phyloP scores from a whole-genome alignment of 495 filamentous ascomycete species.

The Parathielavia appendiculata region DNA sequence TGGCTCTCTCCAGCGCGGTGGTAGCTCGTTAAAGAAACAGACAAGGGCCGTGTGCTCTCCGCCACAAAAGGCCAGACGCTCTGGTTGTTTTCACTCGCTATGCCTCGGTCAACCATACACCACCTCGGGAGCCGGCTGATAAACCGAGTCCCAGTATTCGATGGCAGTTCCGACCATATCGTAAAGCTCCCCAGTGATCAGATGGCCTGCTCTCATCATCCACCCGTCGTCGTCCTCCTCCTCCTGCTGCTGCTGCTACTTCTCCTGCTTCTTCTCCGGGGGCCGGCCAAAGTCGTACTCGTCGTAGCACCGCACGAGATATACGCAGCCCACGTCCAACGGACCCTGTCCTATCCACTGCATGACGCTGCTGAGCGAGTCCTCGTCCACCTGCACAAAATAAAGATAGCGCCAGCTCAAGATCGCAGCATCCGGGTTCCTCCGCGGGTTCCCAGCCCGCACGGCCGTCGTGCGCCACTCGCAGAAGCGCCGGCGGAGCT shows the following conservation, averaged over 20 bases:
- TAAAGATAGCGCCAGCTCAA: neutral
- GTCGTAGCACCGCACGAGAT: neutral
- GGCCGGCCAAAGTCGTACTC: neutral
- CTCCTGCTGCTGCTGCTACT: too few relatives aligned
- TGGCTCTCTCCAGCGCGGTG: too few relatives aligned
- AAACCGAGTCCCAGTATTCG: neutral
- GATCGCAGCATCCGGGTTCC: neutral
- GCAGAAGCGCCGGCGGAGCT: slow-evolving; percentile 4
- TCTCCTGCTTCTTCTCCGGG: neutral
- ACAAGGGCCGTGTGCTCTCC: too few relatives aligned
- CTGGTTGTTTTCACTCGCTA: too few relatives aligned
- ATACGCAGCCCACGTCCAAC: neutral
- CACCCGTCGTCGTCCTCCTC: slow-evolving; percentile 12
- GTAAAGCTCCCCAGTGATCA: neutral
- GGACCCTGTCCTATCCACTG: neutral
- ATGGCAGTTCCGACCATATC: too few relatives aligned
- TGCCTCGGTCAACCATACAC: too few relatives aligned
- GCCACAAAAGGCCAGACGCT: too few relatives aligned
- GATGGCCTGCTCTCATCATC: neutral
- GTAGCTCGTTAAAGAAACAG: too few relatives aligned
- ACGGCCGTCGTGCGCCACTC: neutral
- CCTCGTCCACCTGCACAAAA: slow-evolving; percentile 12
- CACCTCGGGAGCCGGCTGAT: slow-evolving; percentile 1
- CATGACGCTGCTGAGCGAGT: slow-evolving; percentile 1
- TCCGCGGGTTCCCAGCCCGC: neutral